Conservation (phyloP, 2,329 filamentous ascomycete species). For the Fusarium coicis region DNA sequence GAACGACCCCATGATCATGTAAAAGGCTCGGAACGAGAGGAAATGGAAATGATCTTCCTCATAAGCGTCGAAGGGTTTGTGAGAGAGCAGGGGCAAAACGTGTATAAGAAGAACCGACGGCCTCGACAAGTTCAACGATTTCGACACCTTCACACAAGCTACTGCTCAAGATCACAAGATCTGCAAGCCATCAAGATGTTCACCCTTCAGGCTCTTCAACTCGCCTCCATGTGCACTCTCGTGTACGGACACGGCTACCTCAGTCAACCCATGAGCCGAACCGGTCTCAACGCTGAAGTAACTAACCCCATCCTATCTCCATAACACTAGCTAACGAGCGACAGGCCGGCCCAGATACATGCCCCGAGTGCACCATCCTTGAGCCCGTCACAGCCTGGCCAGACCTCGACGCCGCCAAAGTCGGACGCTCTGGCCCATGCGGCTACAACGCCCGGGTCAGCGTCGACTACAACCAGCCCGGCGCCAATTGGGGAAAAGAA, state of each 20-base stretch:
- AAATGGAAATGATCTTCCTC: not conserved
- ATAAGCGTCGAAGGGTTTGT: rapidly evolving
- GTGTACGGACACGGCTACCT: constrained; percentile 30
- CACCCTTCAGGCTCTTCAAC: not conserved
- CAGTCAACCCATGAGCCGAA: constrained; percentile 31
- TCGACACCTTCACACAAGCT: not conserved
- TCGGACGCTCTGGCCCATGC: constrained; percentile 61
- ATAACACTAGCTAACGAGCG: not conserved
- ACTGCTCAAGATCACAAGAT: rapidly evolving
- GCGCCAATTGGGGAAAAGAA: constrained; percentile 55
- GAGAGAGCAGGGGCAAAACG: rapidly evolving
- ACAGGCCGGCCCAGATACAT: constrained; percentile 60
- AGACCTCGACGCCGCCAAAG: constrained; percentile 55
- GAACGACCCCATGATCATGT: not conserved
- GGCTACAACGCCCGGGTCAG: constrained; percentile 65
- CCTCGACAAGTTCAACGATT: rapidly evolving
- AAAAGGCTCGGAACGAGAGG: rapidly evolving
- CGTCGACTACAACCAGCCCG: constrained; percentile 64
- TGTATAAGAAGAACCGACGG: not conserved
- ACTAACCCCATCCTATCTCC: rapidly evolving
- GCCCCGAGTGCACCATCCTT: constrained; percentile 65
- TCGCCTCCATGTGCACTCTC: not conserved
- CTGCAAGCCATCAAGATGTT: not conserved
- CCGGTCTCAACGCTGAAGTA: constrained; percentile 31
- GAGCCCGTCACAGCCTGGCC: constrained; percentile 64